phyloP scores from a whole-genome alignment of 2,329 filamentous ascomycete species.

The Fusarium nygamai region DNA sequence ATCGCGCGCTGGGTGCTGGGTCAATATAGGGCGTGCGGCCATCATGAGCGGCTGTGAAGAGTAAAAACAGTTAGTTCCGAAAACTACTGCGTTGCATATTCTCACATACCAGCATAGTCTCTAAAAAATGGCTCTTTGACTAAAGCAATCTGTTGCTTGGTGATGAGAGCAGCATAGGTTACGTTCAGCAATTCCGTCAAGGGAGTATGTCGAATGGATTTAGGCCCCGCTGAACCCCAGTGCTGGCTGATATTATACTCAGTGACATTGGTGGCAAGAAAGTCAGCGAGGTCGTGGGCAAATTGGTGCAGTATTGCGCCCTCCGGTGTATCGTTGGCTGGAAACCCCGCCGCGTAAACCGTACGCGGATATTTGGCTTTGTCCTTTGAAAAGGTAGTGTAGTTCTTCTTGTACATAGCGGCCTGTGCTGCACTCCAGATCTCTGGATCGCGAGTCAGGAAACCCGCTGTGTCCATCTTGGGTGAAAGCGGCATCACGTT shows the following conservation, averaged over 20 bases:
- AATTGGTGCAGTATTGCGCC: background rate
- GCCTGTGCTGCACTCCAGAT: background rate
- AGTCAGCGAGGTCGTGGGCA: background rate
- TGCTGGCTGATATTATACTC: background rate
- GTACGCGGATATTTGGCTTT: accelerated
- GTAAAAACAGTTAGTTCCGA: no score
- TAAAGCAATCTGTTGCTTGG: background rate
- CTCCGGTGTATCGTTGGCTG: background rate
- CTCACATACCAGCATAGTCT: background rate
- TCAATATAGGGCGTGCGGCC: background rate
- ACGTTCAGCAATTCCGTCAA: background rate
- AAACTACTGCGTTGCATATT: no score
- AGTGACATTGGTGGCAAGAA: background rate
- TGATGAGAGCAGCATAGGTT: background rate
- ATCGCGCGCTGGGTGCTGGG: background rate
- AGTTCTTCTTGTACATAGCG: background rate
- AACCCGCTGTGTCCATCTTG: background rate
- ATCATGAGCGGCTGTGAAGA: background rate
- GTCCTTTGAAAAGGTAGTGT: background rate
- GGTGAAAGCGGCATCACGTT: background rate
- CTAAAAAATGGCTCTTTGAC: background rate
- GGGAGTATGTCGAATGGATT: background rate
- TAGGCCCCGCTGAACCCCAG: background rate
- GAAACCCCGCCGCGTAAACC: background rate
- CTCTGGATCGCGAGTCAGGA: background rate